These are phyloP conservation scores for Amanita polypyramis DNA, from an alignment of 768 basidiomycete species.

Conservation along the genomic window DNA sequence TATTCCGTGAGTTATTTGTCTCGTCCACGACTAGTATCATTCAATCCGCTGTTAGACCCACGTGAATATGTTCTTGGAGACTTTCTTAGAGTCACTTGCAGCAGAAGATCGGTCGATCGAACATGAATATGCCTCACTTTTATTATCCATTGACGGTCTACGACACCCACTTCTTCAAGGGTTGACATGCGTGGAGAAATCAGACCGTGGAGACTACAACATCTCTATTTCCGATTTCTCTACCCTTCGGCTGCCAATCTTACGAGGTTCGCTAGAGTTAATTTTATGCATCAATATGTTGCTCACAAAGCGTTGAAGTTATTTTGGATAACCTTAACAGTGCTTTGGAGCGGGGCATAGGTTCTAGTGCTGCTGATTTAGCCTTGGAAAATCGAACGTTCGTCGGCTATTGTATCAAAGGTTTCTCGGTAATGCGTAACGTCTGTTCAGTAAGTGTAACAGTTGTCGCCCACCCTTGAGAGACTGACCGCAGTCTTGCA, in stretches of 20 bases:
- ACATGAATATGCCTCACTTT: slow-evolving; percentile 41
- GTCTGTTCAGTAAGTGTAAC: slow-evolving; percentile 28
- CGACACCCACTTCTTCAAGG: slow-evolving; percentile 40
- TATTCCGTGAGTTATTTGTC: slow-evolving; percentile 37
- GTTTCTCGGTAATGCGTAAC: slow-evolving; percentile 44
- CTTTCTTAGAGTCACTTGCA: slow-evolving; percentile 42
- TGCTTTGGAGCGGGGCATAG: slow-evolving; percentile 14
- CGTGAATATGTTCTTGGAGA: slow-evolving; percentile 31
- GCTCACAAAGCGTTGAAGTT: slow-evolving; percentile 19
- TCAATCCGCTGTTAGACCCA: slow-evolving; percentile 29
- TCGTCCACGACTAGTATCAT: background rate
- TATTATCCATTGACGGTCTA: slow-evolving; percentile 50
- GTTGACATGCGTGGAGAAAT: slow-evolving; percentile 16
- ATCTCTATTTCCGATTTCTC: slow-evolving; percentile 21
- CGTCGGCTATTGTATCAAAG: slow-evolving; percentile 28
- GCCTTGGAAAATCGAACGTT: slow-evolving; percentile 25
- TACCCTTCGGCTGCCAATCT: slow-evolving; percentile 23
- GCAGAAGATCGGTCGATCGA: slow-evolving; percentile 40
- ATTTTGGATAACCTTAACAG: slow-evolving; percentile 34
- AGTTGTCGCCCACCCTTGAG: background rate
- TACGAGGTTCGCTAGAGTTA: slow-evolving; percentile 13
- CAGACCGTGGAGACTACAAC: slow-evolving; percentile 16
- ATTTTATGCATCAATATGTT: background rate
- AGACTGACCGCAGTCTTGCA: background rate
- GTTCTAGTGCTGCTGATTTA: slow-evolving; percentile 7